A percentile compares a stretch with the other conserved stretches of the same genome.
These are phyloP conservation scores for Zygosaccharomyces bailii DNA, from an alignment of 805 yeast species.

Conservation along the genomic window DNA sequence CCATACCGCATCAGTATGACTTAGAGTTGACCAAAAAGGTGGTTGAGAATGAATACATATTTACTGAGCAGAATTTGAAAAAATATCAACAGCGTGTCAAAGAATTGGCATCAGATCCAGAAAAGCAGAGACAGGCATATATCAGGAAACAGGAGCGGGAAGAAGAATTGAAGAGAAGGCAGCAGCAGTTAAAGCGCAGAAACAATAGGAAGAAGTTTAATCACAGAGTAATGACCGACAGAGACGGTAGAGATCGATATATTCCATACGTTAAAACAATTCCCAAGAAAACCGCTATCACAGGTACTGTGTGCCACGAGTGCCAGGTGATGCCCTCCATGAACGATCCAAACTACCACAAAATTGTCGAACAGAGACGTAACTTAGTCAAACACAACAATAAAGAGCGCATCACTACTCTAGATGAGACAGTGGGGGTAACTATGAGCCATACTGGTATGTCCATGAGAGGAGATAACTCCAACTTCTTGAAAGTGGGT, in stretches of 20 bases:
- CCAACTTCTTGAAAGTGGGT: constrained; percentile 58
- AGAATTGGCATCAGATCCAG: constrained; percentile 38
- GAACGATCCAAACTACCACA: constrained; percentile 63
- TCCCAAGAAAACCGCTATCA: constrained; percentile 79
- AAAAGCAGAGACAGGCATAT: constrained; percentile 37
- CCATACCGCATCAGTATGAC: constrained; percentile 82
- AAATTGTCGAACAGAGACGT: constrained; percentile 57
- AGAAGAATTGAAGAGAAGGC: constrained; percentile 37
- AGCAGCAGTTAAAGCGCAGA: constrained; percentile 39
- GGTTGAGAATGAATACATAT: constrained; percentile 81
- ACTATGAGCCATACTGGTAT: constrained; percentile 84
- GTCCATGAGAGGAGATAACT: constrained; percentile 67
- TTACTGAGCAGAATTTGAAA: constrained; percentile 78
- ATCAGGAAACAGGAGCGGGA: constrained; percentile 35
- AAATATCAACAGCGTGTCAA: constrained; percentile 43
- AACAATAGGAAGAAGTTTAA: constrained; percentile 35
- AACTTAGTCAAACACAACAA: constrained; percentile 46
- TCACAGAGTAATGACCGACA: constrained; percentile 38
- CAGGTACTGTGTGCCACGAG: constrained; percentile 89
- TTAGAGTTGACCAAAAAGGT: constrained; percentile 70
- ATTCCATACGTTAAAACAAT: constrained; percentile 85
- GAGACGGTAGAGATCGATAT: constrained; percentile 44
- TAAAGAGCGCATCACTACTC: constrained; percentile 60
- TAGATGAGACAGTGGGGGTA: constrained; percentile 82
- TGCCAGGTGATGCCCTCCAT: constrained; percentile 82